Evolutionary conservation across 2,329 filamentous ascomycete genomes (phyloP).

Genomic region (Talaromyces atroroseus): DNA sequence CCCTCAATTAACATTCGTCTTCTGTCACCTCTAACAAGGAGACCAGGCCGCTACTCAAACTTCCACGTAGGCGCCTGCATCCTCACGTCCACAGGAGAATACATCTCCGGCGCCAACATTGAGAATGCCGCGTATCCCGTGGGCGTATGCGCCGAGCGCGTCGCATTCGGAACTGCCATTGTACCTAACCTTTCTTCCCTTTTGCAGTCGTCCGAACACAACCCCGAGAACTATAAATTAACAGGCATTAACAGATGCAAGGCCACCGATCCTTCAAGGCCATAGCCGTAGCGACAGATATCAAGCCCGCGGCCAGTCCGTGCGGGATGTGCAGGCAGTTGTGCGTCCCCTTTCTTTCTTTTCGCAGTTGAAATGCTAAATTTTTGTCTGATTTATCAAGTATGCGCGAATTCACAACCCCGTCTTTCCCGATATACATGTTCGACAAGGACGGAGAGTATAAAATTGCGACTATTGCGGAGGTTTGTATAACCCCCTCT

Average conservation of each 20-base stretch:
- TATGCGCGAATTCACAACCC: slow-evolving; percentile 68
- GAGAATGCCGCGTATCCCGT: slow-evolving; percentile 93
- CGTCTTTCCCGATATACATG: slow-evolving; percentile 79
- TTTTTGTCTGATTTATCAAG: slow-evolving; percentile 16
- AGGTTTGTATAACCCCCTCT: slow-evolving; percentile 26
- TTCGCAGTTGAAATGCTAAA: no score
- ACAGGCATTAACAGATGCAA: slow-evolving; percentile 29
- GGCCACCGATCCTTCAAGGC: slow-evolving; percentile 62
- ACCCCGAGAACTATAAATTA: background rate
- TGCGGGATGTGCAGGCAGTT: slow-evolving; percentile 97
- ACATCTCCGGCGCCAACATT: slow-evolving; percentile 74
- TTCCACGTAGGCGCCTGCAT: slow-evolving; percentile 86
- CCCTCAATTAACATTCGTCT: background rate
- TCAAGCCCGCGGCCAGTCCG: slow-evolving; percentile 60
- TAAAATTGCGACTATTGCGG: slow-evolving; percentile 31
- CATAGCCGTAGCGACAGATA: slow-evolving; percentile 79
- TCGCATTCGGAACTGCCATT: slow-evolving; percentile 78
- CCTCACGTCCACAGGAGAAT: slow-evolving; percentile 54
- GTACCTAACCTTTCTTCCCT: slow-evolving; percentile 25
- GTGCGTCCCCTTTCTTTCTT: slow-evolving; percentile 37
- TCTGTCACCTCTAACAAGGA: background rate
- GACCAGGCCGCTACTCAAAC: slow-evolving; percentile 69
- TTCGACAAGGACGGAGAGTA: slow-evolving; percentile 75
- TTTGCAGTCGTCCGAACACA: no score
- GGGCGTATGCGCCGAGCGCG: slow-evolving; percentile 89